Conservation (phyloP, 169 alveolate species). For the Eimeria acervulina region DNA sequence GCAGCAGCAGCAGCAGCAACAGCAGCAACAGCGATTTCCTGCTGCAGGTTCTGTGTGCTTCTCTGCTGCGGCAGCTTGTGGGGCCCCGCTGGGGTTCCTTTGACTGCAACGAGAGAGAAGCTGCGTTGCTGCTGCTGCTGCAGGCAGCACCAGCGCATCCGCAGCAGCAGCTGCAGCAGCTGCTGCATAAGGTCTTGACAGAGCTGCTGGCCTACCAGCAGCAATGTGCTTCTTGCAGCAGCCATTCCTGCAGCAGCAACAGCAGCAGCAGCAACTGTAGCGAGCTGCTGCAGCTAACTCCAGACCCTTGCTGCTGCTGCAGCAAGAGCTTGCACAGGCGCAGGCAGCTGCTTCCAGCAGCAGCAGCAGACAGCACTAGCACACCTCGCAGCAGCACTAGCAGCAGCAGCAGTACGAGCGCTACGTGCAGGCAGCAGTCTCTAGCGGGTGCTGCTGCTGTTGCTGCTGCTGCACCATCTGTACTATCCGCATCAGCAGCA, state of each 20-base stretch:
- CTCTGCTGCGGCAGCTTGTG: constrained; percentile 71
- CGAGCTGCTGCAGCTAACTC: neutral
- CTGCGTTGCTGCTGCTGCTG: constrained; percentile 72
- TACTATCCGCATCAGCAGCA: neutral
- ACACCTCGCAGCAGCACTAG: constrained; percentile 6
- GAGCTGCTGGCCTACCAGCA: constrained; percentile 55
- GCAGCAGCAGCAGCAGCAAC: constrained; percentile 55
- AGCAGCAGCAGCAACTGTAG: neutral
- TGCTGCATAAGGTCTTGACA: constrained; percentile 48
- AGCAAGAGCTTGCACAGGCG: neutral
- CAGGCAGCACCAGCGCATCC: constrained; percentile 56
- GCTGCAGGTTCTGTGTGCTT: constrained; percentile 52
- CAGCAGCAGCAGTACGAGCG: constrained; percentile 27
- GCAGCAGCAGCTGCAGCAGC: constrained; percentile 76
- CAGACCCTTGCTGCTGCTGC: constrained; percentile 16
- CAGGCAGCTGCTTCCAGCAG: neutral
- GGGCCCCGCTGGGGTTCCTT: constrained; percentile 55
- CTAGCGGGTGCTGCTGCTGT: neutral
- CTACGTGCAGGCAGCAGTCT: constrained; percentile 18
- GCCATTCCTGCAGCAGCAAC: neutral
- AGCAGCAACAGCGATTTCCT: neutral
- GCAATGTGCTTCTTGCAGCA: neutral
- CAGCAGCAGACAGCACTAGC: neutral
- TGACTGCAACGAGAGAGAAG: constrained; percentile 26
- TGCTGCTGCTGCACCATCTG: constrained; percentile 10